Evolutionary conservation across 257 asterid species (phyloP), one percentile per base, ranked within the genome.

Genomic region (Solanum megistacrolobum): DNA sequence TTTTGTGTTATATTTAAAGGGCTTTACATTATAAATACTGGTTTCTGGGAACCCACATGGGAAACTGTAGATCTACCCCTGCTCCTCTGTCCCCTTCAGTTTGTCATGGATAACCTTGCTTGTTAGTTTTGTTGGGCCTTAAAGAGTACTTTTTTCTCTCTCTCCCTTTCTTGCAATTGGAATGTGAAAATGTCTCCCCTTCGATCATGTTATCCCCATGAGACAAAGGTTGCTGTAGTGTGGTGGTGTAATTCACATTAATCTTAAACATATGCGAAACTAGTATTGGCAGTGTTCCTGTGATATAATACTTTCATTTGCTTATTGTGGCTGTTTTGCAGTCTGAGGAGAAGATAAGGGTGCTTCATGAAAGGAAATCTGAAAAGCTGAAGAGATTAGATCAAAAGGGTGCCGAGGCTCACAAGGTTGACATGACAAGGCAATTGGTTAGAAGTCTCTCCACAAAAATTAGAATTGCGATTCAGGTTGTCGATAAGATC

Each of bases 271-370:
- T 81, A 46, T 14, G 36, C 1, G 5, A 34, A 78, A 39, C 13
- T 78, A 12, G 6, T 38, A 78, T 39, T 78, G 62, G n/a, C 68
- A 81, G 18, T 27, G 25, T 43, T 75, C 58, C 55, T 38, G 32
- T 75, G 32, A 75, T 75, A 75, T 36, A 38, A 36, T 43, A 16
- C 18, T 46, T 46, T 5, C 29, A n/a, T 32, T 81, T 29, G 65
- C 86, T 60, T 41, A 21, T 34, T 27, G 21, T 46, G 66, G 48
- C 32, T 58, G 41, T 71, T 21, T 92, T 91, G 86, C 94, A 96
- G 99, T 95, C 89, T 83, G 99, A 97, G 94, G 99, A 97, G 92
- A 96, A 91, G 92, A 97, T 94, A 98, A 93, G 99, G 92, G 83
- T 97, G 69, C 93, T 90, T 10, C 99, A 96, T 68, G 99, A 96